A percentile compares a stretch with the other conserved stretches of the same genome.
These are phyloP conservation scores for Rosa multiflora DNA, from an alignment of 306 rosid species.

Conservation along the genomic window DNA sequence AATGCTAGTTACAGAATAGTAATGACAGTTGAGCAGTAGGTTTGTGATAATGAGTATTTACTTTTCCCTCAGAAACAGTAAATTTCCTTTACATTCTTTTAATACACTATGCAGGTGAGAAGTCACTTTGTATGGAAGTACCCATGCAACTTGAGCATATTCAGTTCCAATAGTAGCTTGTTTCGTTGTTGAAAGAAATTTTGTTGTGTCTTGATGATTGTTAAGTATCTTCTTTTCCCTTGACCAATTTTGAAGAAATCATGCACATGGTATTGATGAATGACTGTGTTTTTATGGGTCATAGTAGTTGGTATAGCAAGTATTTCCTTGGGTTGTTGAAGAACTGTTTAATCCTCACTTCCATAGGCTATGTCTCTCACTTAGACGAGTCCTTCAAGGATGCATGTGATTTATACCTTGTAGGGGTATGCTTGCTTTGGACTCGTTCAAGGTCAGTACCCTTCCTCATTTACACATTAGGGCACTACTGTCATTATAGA, in stretches of 20 bases:
- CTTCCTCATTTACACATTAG: not conserved
- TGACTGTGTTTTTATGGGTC: not conserved
- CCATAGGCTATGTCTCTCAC: not conserved
- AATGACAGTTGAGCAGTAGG: not conserved
- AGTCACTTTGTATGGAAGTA: not conserved
- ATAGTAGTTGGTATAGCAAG: not conserved
- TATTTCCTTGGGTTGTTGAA: not conserved
- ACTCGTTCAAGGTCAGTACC: not conserved
- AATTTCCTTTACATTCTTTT: not conserved
- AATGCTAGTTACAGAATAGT: conserved; percentile 10
- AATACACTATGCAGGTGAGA: not conserved
- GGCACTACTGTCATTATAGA: not conserved
- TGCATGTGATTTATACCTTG: not conserved
- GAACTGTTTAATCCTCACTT: not conserved
- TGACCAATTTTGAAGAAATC: not conserved
- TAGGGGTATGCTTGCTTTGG: not conserved
- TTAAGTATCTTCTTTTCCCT: not conserved
- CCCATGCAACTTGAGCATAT: not conserved
- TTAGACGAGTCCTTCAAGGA: not conserved
- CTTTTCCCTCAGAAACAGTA: not conserved
- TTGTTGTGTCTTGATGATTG: not conserved
- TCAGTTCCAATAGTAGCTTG: not conserved
- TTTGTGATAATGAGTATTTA: not conserved
- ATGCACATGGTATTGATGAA: not conserved
- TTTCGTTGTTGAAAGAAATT: not conserved